Evolutionary conservation across 352 stramenopile species (phyloP), one percentile per base, ranked within the genome.

Genomic region (Phytophthora macrochlamydospora): DNA sequence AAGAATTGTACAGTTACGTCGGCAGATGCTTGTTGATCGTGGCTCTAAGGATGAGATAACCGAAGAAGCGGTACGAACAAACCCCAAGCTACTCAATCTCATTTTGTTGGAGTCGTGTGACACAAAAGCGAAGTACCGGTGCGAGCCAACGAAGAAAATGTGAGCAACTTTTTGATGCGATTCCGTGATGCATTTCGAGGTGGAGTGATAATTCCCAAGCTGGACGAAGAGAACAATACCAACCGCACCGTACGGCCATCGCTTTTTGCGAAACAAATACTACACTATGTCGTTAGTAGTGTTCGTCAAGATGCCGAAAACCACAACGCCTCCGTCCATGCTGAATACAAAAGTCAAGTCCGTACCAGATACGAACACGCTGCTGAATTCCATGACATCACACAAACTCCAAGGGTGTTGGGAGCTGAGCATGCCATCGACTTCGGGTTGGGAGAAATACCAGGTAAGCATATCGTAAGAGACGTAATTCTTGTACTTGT

Each of bases 181-280:
- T 56, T 93, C 9, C 75, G 76, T 7, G 81, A 92, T 55, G 85
- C 78, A 0, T 93, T 91, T 67, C 80, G 76, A 32, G 81, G 85
- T 33, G 83, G 65, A 4, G 85, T 66, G 12, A 53, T 70, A 5
- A 43, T 18, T 28, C 37, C 59, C 18, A 46, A 59, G 5, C 50
- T 87, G 1, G 64, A 86, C 9, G 53, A 71, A 24, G 66, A 81
- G 8, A 57, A 74, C 37, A n/a, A 51, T 3, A 43, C 58, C 32
- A 48, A 68, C 6, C 57, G 61, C 37, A 42, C 43, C 7, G 65
- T 70, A 28, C 49, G 58, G 0, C 46, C 32, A 0, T 52, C 62
- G 2, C 51, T 91, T n/a, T 60, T 63, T 7, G 71, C 59, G 1
- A 67, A 61, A 5, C 62, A 85, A n/a, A 42, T 92, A 24, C 44